Evolutionary conservation across 140 eudicot genomes (phyloP), one percentile per base, ranked within the genome.

Genomic region (Erigeron philadelphicus): DNA sequence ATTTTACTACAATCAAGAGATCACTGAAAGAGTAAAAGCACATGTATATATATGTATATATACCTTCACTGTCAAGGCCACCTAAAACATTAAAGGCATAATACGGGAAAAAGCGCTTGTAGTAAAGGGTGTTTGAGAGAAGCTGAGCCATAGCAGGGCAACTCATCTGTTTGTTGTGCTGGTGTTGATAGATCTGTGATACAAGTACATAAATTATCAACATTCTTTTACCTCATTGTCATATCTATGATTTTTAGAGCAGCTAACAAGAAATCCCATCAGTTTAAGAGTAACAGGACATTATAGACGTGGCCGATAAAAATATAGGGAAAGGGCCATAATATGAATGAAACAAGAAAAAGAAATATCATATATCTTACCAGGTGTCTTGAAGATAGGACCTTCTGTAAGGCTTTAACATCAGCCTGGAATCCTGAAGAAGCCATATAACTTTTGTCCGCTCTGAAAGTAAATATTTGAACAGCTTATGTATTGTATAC

Each of bases 81-180:
- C 98, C 98, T 66, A 93, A 76, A 76, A 93, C 98, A 72, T 93
- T 93, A 64, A 93, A 93, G 25, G 98, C 86, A 55, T 93, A 93
- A 66, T 93, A 93, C 0, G 98, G 98, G 78, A 93, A 93, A 86
- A 93, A 93, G 47, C 98, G 95, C 70, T 93, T 93, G 81, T 84
- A 93, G 86, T 93, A 93, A 9, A 93, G 90, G 25, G 98, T 93
- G 77, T 93, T 93, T 5, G 98, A 93, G 9, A 93, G 94, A 79
- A 93, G 88, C 79, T 93, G 98, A 57, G 93, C 98, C 98, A 93
- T 89, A 42, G 93, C 98, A 68, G 98, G 96, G 77, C 98, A 93
- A 72, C 96, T 86, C 98, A 93, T 93, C 74, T 93, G 96, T 76
- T 93, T 93, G 87, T 87, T 93, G 84, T 89, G 98, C 63, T 93